Base-by-base conservation (phyloP, 768 basidiomycete genomes). In the Trametes meyenii region DNA sequence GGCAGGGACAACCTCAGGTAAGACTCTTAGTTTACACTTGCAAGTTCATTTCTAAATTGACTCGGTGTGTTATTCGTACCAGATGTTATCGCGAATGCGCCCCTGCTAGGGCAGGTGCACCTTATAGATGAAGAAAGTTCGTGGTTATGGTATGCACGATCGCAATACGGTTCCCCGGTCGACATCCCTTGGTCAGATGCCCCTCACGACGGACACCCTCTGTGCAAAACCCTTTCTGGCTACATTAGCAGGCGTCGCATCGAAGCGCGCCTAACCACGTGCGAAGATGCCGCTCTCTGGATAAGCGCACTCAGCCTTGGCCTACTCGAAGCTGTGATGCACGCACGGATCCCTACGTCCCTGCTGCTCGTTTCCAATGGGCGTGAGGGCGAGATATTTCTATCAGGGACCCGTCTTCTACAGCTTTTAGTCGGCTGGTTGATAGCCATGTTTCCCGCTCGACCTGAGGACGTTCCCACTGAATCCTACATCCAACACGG, bases 241-340 rank as follows among this genome's bases (percentile, higher is more conserved):
- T 61, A 61, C 16, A 45, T 35, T 13, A 50, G 44, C 19, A 16
- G 36, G 0, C 60, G 60, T 2, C 48, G 46, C n/a, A 21, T 21
- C 4, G 40, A 39, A 5, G 24, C 19, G 4, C 8, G 39, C 19
- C 60, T 17, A 2, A 61, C 39, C 33, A 17, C 50, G 2, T 46
- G 26, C 7, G 54, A 50, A 26, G 60, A 61, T 26, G 60, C 54
- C 1, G 60, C 60, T 19, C 43, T 61, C 5, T 61, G 60, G 60
- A 13, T 50, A 5, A 55, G 60, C 38, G 60, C 54, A 1, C 50
- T 61, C 53, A 55, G 48, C 4, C 55, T 61, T 21, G 60, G 60
- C 16, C 46, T 61, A 4, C 40, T 55, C 29, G 60, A 61, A 43
- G 42, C 42, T 17, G 38, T 55, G 8, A 50, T 21, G 17, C 52